A percentile compares a stretch with the other conserved stretches of the same genome.
These are phyloP conservation scores for Ganoderma meredithae DNA, from an alignment of 1,284 basidiomycete species.

Conservation along the genomic window DNA sequence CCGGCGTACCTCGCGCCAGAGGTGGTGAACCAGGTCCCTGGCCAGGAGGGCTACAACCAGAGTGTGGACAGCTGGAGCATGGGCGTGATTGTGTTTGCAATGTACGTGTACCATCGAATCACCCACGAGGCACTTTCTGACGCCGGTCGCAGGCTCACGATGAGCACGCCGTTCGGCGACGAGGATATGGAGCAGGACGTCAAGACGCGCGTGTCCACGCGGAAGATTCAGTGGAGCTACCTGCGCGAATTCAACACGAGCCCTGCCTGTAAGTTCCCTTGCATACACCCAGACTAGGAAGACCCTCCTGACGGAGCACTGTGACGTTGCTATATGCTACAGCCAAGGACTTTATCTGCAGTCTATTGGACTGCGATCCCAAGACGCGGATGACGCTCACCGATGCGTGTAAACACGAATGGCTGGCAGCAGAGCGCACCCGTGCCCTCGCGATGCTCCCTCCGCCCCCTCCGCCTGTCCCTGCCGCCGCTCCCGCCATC, in stretches of 20 bases:
- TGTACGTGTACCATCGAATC: conserved; percentile 55
- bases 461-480: conserved; percentile 12
- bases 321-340: background rate
- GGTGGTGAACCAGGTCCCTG: conserved; percentile 76
- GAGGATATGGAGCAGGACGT: conserved; percentile 63
- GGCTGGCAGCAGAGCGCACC: conserved; percentile 52
- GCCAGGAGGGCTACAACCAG: conserved; percentile 79
- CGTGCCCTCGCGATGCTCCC: conserved; percentile 34
- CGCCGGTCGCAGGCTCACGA: conserved; percentile 63
- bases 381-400: conserved; percentile 61
- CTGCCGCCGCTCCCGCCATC: conserved; percentile 32
- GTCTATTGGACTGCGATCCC: conserved; percentile 61
- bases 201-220: conserved; percentile 58
- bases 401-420: conserved; percentile 67
- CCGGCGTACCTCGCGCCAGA: conserved; percentile 88
- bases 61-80: conserved; percentile 94
- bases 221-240: conserved; percentile 67
- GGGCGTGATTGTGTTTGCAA: conserved; percentile 90
- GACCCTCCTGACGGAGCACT: background rate
- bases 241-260: conserved; percentile 52
- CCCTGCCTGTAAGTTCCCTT: conserved; percentile 21
- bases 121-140: background rate
- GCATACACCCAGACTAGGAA: conserved; percentile 36
- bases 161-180: conserved; percentile 75
- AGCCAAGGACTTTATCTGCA: conserved; percentile 52